phyloP scores from a whole-genome alignment of 345 rosid species.

The Syzygium aqueum region DNA sequence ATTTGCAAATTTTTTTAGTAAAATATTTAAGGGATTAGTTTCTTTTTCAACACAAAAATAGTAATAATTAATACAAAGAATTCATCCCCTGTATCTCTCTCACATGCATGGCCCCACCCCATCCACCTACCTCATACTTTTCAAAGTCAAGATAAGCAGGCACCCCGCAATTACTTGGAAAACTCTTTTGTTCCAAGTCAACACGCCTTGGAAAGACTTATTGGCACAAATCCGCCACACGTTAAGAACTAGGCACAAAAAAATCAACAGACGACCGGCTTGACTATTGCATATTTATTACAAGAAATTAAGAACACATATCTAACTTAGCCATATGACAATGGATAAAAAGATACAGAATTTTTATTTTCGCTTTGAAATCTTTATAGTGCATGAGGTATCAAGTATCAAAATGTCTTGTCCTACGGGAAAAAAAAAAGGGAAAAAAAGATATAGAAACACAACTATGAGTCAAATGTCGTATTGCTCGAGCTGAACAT shows the following conservation, averaged over 20 bases:
- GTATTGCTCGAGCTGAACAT: slow-evolving; percentile 32
- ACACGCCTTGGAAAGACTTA: neutral
- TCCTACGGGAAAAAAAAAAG: neutral
- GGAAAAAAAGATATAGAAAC: neutral
- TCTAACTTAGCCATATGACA: neutral
- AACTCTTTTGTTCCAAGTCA: neutral
- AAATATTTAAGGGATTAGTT: neutral
- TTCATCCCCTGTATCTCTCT: neutral
- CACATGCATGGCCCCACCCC: neutral
- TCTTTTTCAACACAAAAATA: neutral
- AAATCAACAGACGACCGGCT: neutral
- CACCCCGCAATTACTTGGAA: neutral
- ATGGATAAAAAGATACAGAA: neutral
- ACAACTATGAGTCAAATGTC: neutral
- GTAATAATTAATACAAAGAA: neutral
- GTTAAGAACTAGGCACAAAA: neutral
- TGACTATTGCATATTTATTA: neutral
- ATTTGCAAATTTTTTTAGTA: neutral
- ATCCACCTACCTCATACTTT: neutral
- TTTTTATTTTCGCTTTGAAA: neutral
- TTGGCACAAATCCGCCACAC: neutral
- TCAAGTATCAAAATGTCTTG: neutral
- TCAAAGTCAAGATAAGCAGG: neutral
- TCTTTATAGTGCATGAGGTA: neutral
- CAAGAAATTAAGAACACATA: neutral